These are phyloP conservation scores for Fraxinus sp. DNA, from an alignment of 305 asterid genomes.

Conservation along the genomic window DNA sequence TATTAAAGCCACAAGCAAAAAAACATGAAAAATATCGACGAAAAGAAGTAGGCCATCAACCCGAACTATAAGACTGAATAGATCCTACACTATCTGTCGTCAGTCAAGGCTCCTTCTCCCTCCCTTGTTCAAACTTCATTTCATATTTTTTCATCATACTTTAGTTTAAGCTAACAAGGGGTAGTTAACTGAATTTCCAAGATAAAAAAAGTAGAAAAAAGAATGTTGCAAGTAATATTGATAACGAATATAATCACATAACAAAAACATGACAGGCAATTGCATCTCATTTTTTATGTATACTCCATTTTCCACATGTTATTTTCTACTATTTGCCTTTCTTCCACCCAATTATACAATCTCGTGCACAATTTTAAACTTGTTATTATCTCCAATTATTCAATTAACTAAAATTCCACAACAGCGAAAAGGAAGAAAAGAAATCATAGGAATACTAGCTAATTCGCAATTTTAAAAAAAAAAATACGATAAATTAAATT, in stretches of 20 bases:
- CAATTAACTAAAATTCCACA: constrained; percentile 8
- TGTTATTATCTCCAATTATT: constrained; percentile 8
- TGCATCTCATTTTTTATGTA: not conserved
- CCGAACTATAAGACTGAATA: not conserved
- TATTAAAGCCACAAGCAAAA: not conserved
- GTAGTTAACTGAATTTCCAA: not conserved
- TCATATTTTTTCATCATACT: not conserved
- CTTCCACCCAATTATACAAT: constrained; percentile 4
- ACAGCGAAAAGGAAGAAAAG: not conserved
- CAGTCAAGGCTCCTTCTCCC: not conserved
- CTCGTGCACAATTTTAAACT: not conserved
- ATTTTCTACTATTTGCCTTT: not conserved
- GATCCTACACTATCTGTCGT: not conserved
- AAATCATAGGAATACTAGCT: constrained; percentile 5
- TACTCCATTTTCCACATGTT: not conserved
- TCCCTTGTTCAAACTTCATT: not conserved
- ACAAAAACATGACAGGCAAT: not conserved
- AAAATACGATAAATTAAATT: not conserved
- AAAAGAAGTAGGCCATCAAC: constrained; percentile 5
- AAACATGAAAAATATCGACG: not conserved
- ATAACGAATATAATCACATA: not conserved
- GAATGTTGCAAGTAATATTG: not conserved
- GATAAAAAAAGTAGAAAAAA: not conserved
- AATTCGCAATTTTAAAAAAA: constrained; percentile 6
- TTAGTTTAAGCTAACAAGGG: not conserved